These are phyloP conservation scores for Coemansia sp. DNA, from an alignment of 192 early-diverging fungal species.

Conservation along the genomic window DNA sequence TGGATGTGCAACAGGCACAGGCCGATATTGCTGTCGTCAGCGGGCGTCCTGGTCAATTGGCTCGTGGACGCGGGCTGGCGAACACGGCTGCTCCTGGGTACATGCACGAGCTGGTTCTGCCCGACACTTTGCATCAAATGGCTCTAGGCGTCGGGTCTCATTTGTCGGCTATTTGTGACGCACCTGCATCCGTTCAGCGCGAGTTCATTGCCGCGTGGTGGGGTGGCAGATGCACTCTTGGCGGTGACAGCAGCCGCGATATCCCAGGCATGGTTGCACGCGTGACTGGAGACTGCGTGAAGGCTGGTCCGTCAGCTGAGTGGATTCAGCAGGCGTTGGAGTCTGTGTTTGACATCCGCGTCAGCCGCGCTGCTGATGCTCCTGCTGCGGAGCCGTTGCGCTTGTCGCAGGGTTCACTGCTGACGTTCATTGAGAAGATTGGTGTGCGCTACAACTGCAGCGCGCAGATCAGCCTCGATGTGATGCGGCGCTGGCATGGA, in stretches of 20 bases:
- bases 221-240: slow-evolving; percentile 18
- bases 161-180: slow-evolving; percentile 2
- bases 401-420: slow-evolving; percentile 8
- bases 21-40: slow-evolving; percentile 19
- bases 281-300: background rate
- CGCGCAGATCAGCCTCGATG: slow-evolving; percentile 13
- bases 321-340: slow-evolving; percentile 13
- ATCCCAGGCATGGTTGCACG: background rate
- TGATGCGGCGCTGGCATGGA: slow-evolving; percentile 35
- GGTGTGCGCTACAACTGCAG: slow-evolving; percentile 41
- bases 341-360: slow-evolving; percentile 1
- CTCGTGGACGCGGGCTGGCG: background rate
- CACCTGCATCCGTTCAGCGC: slow-evolving; percentile 43
- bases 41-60: slow-evolving; percentile 1
- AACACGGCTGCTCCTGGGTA: slow-evolving; percentile 3
- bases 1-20: slow-evolving; percentile 34
- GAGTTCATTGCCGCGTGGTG: slow-evolving; percentile 54
- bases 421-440: slow-evolving; percentile 23
- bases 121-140: background rate
- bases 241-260: background rate
- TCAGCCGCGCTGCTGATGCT: background rate
- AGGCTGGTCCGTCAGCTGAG: background rate
- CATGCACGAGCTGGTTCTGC: slow-evolving; percentile 14
- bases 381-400: slow-evolving; percentile 3
- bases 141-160: background rate